phyloP scores from a whole-genome alignment of 2,329 filamentous ascomycete genomes.

The Scedosporium aurantiacum region DNA sequence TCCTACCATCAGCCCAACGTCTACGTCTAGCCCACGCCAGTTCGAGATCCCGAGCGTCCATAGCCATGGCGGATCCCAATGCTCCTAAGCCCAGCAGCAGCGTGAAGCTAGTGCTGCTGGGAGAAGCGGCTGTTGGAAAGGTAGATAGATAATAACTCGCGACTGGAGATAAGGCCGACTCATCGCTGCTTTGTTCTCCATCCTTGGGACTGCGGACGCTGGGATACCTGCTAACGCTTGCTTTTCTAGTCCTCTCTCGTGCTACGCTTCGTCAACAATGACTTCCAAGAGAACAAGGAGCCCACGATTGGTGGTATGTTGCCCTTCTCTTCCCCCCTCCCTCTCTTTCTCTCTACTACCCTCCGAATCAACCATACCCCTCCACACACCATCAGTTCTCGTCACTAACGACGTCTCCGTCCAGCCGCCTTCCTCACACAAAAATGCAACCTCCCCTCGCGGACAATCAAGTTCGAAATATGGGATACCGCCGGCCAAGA shows the following conservation, averaged over 20 bases:
- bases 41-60: neutral
- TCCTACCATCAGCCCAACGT: neutral
- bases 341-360: neutral
- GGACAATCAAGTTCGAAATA: constrained; percentile 90
- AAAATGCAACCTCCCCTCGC: constrained; percentile 90
- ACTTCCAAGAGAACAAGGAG: constrained; percentile 99
- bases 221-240: constrained; percentile 10
- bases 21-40: neutral
- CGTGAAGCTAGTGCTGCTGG: constrained; percentile 96
- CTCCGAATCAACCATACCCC: neutral
- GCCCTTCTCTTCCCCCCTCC: neutral
- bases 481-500: constrained; percentile 99
- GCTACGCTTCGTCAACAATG: constrained; percentile 97
- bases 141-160: constrained; percentile 30
- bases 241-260: constrained; percentile 79
- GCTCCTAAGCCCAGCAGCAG: constrained; percentile 95
- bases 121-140: constrained; percentile 97
- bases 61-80: constrained; percentile 37
- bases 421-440: constrained; percentile 94
- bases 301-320: constrained; percentile 88
- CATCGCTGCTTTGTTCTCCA: too few species aligned
- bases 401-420: neutral
- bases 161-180: too few species aligned
- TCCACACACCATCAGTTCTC: neutral
- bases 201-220: too few species aligned